These are phyloP conservation scores for Diaporthe citri DNA, from an alignment of 2,329 filamentous ascomycete genomes.

Conservation along the genomic window DNA sequence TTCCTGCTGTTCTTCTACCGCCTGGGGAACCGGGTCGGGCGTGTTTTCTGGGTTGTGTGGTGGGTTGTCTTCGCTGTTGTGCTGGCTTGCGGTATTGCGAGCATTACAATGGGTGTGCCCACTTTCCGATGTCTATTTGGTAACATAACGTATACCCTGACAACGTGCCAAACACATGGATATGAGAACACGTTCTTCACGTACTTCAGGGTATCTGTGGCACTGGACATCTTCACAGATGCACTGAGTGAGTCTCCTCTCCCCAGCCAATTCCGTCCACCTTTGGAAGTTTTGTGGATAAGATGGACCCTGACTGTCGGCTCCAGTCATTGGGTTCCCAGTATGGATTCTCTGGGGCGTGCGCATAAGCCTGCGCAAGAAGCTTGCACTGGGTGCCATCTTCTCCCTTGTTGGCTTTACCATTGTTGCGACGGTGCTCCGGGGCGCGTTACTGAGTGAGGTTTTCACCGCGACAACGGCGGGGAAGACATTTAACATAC, in stretches of 20 bases:
- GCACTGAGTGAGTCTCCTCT: slow-evolving; percentile 22
- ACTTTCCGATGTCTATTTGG: slow-evolving; percentile 38
- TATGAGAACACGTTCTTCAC: slow-evolving; percentile 38
- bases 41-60: slow-evolving; percentile 30
- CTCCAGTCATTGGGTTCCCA: slow-evolving; percentile 37
- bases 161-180: slow-evolving; percentile 28
- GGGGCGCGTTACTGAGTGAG: slow-evolving; percentile 36
- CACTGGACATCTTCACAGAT: slow-evolving; percentile 34
- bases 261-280: not conserved
- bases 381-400: slow-evolving; percentile 36
- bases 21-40: slow-evolving; percentile 22
- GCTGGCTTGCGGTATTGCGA: slow-evolving; percentile 32
- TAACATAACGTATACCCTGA: slow-evolving; percentile 29
- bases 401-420: slow-evolving; percentile 40
- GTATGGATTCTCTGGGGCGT: slow-evolving; percentile 40
- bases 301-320: not conserved
- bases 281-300: not conserved
- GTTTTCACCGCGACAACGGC: slow-evolving; percentile 32
- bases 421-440: slow-evolving; percentile 36
- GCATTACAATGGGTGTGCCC: slow-evolving; percentile 35
- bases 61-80: slow-evolving; percentile 35
- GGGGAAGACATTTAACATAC: slow-evolving; percentile 38
- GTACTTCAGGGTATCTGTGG: slow-evolving; percentile 38
- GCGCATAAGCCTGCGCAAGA: slow-evolving; percentile 34
- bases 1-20: slow-evolving; percentile 40